Percentiles rank a stretch among this genome's conserved stretches.
Evolutionary conservation across 2,329 filamentous ascomycete genomes (phyloP).

Genomic region (Phialocephala sp.): DNA sequence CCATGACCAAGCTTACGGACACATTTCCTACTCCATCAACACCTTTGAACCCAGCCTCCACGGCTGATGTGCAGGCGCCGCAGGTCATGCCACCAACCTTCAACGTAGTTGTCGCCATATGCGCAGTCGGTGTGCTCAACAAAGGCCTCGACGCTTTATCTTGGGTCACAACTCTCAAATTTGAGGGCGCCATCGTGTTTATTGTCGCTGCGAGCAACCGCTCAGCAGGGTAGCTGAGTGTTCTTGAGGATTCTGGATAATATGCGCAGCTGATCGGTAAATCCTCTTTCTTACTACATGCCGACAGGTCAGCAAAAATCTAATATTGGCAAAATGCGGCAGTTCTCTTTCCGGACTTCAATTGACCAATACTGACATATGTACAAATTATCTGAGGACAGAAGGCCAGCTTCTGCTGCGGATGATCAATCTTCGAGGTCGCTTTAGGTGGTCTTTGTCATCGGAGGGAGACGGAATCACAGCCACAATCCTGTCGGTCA

Average conservation of each 20-base stretch:
- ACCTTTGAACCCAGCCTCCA: slow-evolving; percentile 87
- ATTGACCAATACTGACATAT: slow-evolving; percentile 17
- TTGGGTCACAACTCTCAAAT: slow-evolving; percentile 38
- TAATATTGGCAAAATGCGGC: slow-evolving; percentile 1
- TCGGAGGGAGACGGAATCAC: not conserved
- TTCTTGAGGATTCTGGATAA: slow-evolving; percentile 14
- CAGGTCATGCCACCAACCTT: slow-evolving; percentile 92
- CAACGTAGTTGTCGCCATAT: slow-evolving; percentile 89
- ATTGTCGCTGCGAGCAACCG: slow-evolving; percentile 21
- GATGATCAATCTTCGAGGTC: slow-evolving; percentile 4
- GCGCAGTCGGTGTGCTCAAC: slow-evolving; percentile 42
- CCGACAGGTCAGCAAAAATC: slow-evolving; percentile 1
- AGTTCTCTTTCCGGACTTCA: not conserved
- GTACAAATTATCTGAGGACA: slow-evolving; percentile 29
- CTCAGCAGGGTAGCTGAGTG: slow-evolving; percentile 18
- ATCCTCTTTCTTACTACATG: slow-evolving; percentile 7
- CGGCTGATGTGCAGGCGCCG: slow-evolving; percentile 92
- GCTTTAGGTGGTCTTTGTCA: slow-evolving; percentile 14
- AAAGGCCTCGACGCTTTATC: slow-evolving; percentile 27
- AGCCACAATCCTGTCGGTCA: slow-evolving; percentile 7
- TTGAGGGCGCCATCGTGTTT: slow-evolving; percentile 39
- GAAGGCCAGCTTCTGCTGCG: slow-evolving; percentile 40
- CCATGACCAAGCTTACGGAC: slow-evolving; percentile 92
- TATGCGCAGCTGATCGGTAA: slow-evolving; percentile 12
- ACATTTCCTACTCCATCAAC: slow-evolving; percentile 83